phyloP scores from a whole-genome alignment of 495 filamentous ascomycete genomes.

The Aspergillus funiculosus region DNA sequence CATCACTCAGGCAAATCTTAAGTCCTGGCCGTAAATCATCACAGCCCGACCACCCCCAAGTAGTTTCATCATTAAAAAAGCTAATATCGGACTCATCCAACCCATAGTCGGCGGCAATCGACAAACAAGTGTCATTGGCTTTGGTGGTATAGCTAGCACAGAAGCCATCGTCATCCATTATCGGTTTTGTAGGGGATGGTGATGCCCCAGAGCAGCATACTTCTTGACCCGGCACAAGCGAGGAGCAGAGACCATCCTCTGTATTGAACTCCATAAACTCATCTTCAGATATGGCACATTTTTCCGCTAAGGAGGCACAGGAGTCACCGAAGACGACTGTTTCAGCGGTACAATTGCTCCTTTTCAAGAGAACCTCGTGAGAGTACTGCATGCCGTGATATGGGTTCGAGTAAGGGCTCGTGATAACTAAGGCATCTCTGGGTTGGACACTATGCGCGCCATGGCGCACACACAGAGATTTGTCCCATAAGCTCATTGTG shows the following conservation, averaged over 20 bases:
- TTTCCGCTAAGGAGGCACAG: slow-evolving; percentile 34
- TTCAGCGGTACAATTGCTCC: background rate
- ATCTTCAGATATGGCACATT: slow-evolving; percentile 34
- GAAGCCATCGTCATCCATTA: slow-evolving; percentile 36
- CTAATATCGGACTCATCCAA: slow-evolving; percentile 28
- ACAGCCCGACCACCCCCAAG: slow-evolving; percentile 21
- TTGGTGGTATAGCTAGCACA: slow-evolving; percentile 34
- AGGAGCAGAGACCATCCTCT: slow-evolving; percentile 28
- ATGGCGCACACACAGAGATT: slow-evolving; percentile 2
- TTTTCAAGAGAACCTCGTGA: background rate
- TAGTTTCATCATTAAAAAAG: slow-evolving; percentile 26
- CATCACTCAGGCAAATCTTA: slow-evolving; percentile 10
- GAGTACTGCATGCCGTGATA: too few relatives aligned
- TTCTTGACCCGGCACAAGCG: slow-evolving; percentile 27
- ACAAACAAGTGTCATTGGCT: slow-evolving; percentile 26
- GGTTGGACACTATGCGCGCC: too few relatives aligned
- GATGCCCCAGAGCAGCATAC: slow-evolving; percentile 45
- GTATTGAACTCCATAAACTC: slow-evolving; percentile 40
- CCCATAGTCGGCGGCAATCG: slow-evolving; percentile 22
- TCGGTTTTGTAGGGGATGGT: slow-evolving; percentile 33
- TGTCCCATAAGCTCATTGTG: background rate
- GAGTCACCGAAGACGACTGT: slow-evolving; percentile 27
- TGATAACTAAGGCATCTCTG: too few relatives aligned
- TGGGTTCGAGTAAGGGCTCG: background rate
- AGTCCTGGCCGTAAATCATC: background rate